Evolutionary conservation across 768 basidiomycete genomes (phyloP).

Genomic region (Rhizopogon vinicolor): DNA sequence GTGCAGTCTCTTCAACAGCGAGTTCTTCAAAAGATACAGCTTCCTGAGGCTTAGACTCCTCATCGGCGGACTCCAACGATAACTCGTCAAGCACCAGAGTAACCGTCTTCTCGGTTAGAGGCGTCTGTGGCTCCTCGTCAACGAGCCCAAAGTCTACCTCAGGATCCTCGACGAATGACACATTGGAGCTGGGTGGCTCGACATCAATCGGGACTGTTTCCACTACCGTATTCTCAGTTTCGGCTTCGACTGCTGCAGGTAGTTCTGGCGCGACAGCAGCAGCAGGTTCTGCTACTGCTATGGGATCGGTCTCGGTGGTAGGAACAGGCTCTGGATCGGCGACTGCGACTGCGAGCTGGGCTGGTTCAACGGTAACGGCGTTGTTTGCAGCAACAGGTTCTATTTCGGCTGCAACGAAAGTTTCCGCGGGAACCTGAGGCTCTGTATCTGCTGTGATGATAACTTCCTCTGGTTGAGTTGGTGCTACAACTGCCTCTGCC

Average conservation of each 20-base stretch:
- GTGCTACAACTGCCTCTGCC: not conserved
- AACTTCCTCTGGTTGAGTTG: not conserved
- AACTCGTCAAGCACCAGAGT: not conserved
- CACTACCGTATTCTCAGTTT: not conserved
- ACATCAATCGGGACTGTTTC: constrained; percentile 1
- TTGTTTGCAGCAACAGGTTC: not conserved
- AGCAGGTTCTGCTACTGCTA: not conserved
- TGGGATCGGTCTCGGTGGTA: not conserved
- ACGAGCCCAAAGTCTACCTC: not conserved
- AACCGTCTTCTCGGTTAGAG: not conserved
- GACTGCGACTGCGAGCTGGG: not conserved
- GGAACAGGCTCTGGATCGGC: not conserved
- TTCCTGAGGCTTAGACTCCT: not conserved
- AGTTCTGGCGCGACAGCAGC: not conserved
- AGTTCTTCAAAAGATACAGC: not conserved
- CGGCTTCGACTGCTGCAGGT: not conserved
- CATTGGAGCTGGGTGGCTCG: constrained; percentile 1
- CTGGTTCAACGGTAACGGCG: not conserved
- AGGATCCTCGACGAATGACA: constrained; percentile 1
- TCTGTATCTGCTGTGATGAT: not conserved
- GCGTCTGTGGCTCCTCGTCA: not conserved
- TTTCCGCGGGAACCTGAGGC: not conserved
- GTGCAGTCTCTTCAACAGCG: not conserved
- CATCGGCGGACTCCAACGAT: not conserved
- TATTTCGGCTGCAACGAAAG: not conserved